Evolutionary conservation across 78 protist species (phyloP), one percentile per base, ranked within the genome.

Genomic region (Neovahlkampfia damariscottae): DNA sequence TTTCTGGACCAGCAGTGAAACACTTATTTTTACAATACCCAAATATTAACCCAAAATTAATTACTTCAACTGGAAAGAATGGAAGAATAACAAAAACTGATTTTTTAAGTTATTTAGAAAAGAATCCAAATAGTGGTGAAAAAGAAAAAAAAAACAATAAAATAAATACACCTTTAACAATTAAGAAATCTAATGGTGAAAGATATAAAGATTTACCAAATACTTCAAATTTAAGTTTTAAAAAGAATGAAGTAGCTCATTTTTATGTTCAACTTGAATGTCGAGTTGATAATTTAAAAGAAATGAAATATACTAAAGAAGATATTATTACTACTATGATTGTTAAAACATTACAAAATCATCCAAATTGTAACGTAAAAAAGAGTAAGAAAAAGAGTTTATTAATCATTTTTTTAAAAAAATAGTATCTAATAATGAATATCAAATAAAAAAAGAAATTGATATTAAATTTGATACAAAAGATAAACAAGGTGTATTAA

Each of bases 151-250:
- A n/a, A n/a, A n/a, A n/a, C n/a, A n/a, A n/a, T n/a, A n/a, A n/a
- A n/a, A n/a, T n/a, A n/a, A n/a, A n/a, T n/a, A n/a, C n/a, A n/a
- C n/a, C n/a, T n/a, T n/a, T n/a, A n/a, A n/a, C n/a, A n/a, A n/a
- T n/a, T n/a, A n/a, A n/a, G 37, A 19, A 30, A 28, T n/a, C 70
- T 78, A 2, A 6, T 74, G 80, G 58, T 79, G 37, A 10, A 69
- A 10, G 40, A 10, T 10, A 9, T 10, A 10, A 69, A 10, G n/a
- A 40, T 27, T 10, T 74, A 5, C 59, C 5, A 2, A 34, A 70
- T 70, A 8, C 8, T 1, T 3, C 70, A 67, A 6, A 3, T 2
- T 27, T 6, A n/a, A n/a, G n/a, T n/a, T n/a, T n/a, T n/a, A n/a
- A n/a, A n/a, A n/a, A n/a, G n/a, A n/a, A n/a, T n/a, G 36, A 7